phyloP scores from a whole-genome alignment of 345 rosid genomes.

The Dipteronia dyeriana region DNA sequence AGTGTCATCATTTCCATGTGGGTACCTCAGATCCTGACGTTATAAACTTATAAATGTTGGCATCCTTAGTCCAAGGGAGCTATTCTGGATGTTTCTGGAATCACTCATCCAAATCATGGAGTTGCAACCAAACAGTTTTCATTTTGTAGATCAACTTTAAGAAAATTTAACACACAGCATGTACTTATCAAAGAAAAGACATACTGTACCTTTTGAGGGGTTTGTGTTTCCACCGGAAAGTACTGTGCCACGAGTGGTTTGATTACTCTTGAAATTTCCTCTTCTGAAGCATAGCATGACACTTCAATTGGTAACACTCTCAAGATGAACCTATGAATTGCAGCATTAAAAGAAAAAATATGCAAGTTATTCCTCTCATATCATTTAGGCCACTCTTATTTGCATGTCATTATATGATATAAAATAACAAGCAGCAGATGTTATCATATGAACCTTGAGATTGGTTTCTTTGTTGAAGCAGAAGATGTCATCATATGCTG shows the following conservation, averaged over 20 bases:
- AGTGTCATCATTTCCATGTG: background rate
- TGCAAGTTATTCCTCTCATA: slow-evolving; percentile 6
- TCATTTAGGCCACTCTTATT: background rate
- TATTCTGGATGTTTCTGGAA: background rate
- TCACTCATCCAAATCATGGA: background rate
- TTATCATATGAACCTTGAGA: slow-evolving; percentile 69
- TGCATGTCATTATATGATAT: background rate
- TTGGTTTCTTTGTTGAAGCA: slow-evolving; percentile 79
- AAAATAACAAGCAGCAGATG: slow-evolving; percentile 6
- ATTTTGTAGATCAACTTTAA: slow-evolving; percentile 1
- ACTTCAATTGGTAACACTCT: slow-evolving; percentile 89
- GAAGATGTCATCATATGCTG: slow-evolving; percentile 86
- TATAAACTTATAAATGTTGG: background rate
- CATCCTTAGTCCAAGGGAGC: background rate
- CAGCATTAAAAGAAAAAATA: background rate
- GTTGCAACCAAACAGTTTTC: background rate
- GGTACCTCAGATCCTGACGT: background rate
- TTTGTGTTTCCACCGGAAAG: slow-evolving; percentile 73
- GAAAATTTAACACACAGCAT: background rate
- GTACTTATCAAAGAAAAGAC: background rate
- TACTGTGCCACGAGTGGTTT: slow-evolving; percentile 65
- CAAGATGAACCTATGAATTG: slow-evolving; percentile 63
- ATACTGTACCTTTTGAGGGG: slow-evolving; percentile 59
- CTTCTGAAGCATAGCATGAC: slow-evolving; percentile 94
- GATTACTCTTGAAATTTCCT: slow-evolving; percentile 83